Evolutionary conservation across 2,329 filamentous ascomycete species (phyloP), one percentile per base, ranked within the genome.

Genomic region (Xylogone sp.): DNA sequence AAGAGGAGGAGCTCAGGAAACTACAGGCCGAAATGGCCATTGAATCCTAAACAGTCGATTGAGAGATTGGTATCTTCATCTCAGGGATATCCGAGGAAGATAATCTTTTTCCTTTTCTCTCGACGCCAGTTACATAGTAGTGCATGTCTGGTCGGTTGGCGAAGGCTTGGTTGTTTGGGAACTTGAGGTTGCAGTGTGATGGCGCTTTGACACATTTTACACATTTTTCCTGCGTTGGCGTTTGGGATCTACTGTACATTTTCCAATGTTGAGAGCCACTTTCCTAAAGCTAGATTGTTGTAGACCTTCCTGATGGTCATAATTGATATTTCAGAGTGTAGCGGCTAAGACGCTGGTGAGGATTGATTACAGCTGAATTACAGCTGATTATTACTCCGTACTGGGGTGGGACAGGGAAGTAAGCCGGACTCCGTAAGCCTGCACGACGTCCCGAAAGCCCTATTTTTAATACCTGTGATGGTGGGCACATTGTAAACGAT

Each of bases 21-120:
- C 72, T 99, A 61, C 91, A 96, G 69, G 92, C 90, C 31, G 93
- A 97, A 72, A 97, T 97, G 93, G 92, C 92, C 59, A 96, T 97
- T 87, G 96, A 71, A 71, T 65, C 46, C 6, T 18, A 18, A 39
- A 39, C 8, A 39, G n/a, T 27, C 10, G 24, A n/a, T 27, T 10
- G 24, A 27, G 24, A 27, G 10, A 27, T 5, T 10, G 24, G 24
- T 27, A 27, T 27, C 10, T 10, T 27, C 24, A 10, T 27, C 24
- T 10, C 24, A 5, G 5, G 24, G 24, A 42, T 18, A 21, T 21
- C 7, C 20, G 21, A 12, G 29, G 20, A 20, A 42, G 10, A 10
- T 12, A n/a, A 18, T 53, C 53, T 45, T 52, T 43, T 46, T 49
- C 58, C 20, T 19, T 16, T 43, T 24, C 31, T 31, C 52, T 51